Base-by-base conservation (phyloP, 140 eudicot genomes). In the Cichorium intybus region DNA sequence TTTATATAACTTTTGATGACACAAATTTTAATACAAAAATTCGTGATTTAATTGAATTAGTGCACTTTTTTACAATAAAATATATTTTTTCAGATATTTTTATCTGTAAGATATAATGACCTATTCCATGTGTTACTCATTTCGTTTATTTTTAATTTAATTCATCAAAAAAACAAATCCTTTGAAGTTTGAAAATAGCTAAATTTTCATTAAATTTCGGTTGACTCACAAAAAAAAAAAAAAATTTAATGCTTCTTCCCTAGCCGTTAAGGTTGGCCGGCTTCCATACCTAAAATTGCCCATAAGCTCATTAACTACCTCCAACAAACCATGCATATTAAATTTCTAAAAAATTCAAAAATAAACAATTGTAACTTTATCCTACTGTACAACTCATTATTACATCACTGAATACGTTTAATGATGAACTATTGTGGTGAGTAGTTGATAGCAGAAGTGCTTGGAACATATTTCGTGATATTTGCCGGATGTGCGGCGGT, bases 401-500 rank as follows among this genome's bases (percentile, higher is more conserved):
- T 37, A 37, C 3, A 37, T 2, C 12, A 39, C 5, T 39, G 16
- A 39, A 43, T 5, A 43, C 14, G 18, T 43, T 10, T 43, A 0
- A 43, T 26, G 3, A 8, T 9, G 8, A 16, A 21, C 12, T 49
- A n/a, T 48, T 11, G 2, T 29, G 9, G 0, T 64, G 48, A 14
- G 10, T 24, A 77, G 81, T 66, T 77, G 70, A 48, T 77, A 27
- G 77, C 81, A 6, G 81, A 77, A 66, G 69, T 77, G 60, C 50
- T 77, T 0, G 81, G 77, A 21, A 77, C 77, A 5, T 77, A 77
- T 49, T 77, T 77, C 9, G 73, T 77, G 60, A 71, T 77, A 48
- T 77, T 77, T 18, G 77, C 77, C 0, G 81, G 81, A 37, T 77
- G 81, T 51, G 81, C 73, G 6, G 68, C 81, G 11, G 81, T 77